Conservation (phyloP, 352 stramenopile genomes). For the Peronospora destructor region DNA sequence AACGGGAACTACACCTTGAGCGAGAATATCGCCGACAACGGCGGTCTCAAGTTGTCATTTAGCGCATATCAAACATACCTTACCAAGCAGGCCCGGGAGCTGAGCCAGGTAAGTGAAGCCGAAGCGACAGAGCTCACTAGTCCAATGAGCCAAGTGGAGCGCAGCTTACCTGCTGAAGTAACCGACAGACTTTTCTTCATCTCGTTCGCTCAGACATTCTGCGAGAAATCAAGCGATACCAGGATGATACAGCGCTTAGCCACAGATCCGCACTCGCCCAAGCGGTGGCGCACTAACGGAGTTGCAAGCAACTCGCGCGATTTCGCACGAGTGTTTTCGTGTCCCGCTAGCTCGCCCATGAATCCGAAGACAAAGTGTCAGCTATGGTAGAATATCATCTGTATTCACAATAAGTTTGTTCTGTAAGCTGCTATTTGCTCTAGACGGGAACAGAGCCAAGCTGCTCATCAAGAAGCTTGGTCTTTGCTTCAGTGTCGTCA, state of each 20-base stretch:
- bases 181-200: slow-evolving; percentile 71
- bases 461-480: slow-evolving; percentile 25
- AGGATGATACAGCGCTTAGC: slow-evolving; percentile 41
- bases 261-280: slow-evolving; percentile 58
- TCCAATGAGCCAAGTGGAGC: slow-evolving; percentile 16
- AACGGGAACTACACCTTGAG: slow-evolving; percentile 75
- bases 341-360: slow-evolving; percentile 47
- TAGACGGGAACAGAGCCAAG: slow-evolving; percentile 11
- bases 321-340: slow-evolving; percentile 61
- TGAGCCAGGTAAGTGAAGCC: slow-evolving; percentile 18
- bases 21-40: slow-evolving; percentile 84
- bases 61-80: slow-evolving; percentile 45
- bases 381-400: slow-evolving; percentile 47
- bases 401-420: slow-evolving; percentile 17
- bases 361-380: slow-evolving; percentile 63
- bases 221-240: slow-evolving; percentile 53
- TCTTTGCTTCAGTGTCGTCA: slow-evolving; percentile 18
- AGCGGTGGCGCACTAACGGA: slow-evolving; percentile 72
- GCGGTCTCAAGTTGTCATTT: slow-evolving; percentile 68
- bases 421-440: slow-evolving; percentile 8
- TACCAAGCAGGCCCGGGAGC: slow-evolving; percentile 10
- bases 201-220: slow-evolving; percentile 71
- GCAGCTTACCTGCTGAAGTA: slow-evolving; percentile 11
- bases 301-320: slow-evolving; percentile 69
- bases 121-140: slow-evolving; percentile 11